Conservation (phyloP, 2,329 filamentous ascomycete genomes). For the Purpureocillium lavendulum region DNA sequence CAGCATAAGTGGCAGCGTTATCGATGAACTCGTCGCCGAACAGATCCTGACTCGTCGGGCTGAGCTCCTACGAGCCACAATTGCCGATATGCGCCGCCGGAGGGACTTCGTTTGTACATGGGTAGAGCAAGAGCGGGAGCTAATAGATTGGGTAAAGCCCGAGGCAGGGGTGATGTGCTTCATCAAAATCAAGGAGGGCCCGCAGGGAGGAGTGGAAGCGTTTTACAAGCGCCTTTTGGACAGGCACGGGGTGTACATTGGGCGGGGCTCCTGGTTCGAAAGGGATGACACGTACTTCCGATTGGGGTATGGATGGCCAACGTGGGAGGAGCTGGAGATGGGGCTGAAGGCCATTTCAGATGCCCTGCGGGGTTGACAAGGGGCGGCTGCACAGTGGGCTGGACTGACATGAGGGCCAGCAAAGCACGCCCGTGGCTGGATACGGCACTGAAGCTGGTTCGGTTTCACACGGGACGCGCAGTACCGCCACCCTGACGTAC, state of each 20-base stretch:
- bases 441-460: no score
- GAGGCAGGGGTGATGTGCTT: slow-evolving; percentile 15
- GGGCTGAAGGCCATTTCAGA: slow-evolving; percentile 12
- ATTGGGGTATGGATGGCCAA: slow-evolving; percentile 16
- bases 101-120: slow-evolving; percentile 11
- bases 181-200: slow-evolving; percentile 12
- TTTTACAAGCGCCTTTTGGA: slow-evolving; percentile 12
- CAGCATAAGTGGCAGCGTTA: slow-evolving; percentile 13
- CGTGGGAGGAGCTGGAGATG: slow-evolving; percentile 10
- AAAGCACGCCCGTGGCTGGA: no score
- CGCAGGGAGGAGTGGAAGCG: slow-evolving; percentile 7
- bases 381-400: no score
- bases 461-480: no score
- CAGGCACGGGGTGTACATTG: slow-evolving; percentile 12
- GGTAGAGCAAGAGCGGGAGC: slow-evolving; percentile 12
- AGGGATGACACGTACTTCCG: slow-evolving; percentile 13
- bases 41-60: slow-evolving; percentile 10
- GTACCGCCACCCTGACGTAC: no score
- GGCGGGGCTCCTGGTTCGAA: slow-evolving; percentile 16
- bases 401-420: no score
- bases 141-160: slow-evolving; percentile 15
- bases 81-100: slow-evolving; percentile 12
- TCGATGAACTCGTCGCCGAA: slow-evolving; percentile 13
- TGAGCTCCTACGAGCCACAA: slow-evolving; percentile 5
- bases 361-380: slow-evolving; percentile 4